Percentiles rank a stretch among this genome's conserved stretches.
These are phyloP conservation scores for Purpureocillium takamizusanense DNA, from an alignment of 2,329 filamentous ascomycete genomes.

Conservation along the genomic window DNA sequence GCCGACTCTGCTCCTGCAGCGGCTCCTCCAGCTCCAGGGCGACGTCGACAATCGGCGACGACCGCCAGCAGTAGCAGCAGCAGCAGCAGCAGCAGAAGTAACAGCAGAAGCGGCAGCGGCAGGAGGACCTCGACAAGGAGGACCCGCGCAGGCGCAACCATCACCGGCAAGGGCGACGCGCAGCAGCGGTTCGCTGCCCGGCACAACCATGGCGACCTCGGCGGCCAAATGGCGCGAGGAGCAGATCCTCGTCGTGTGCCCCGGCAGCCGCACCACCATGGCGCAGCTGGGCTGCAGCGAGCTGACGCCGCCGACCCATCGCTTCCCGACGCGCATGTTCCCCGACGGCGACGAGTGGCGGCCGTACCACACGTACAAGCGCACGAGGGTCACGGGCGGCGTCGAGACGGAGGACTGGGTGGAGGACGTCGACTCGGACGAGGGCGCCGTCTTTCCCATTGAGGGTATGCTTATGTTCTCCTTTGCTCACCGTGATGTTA, in stretches of 20 bases:
- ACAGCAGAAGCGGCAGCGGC: no score
- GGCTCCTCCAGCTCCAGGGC: background rate
- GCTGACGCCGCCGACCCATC: conserved; percentile 80
- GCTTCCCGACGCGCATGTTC: conserved; percentile 92
- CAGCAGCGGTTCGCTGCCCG: conserved; percentile 3
- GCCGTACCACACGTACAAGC: conserved; percentile 69
- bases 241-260: conserved; percentile 62
- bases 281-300: conserved; percentile 86
- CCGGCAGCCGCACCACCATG: conserved; percentile 81
- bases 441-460: conserved; percentile 86
- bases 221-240: conserved; percentile 55
- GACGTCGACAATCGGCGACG: background rate
- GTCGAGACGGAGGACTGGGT: conserved; percentile 62
- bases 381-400: conserved; percentile 42
- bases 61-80: no score
- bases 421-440: conserved; percentile 78
- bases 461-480: conserved; percentile 31
- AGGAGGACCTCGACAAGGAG: no score
- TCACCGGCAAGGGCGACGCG: conserved; percentile 1
- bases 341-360: conserved; percentile 68
- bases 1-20: no score
- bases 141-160: no score
- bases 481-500: background rate
- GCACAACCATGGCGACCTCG: conserved; percentile 41
- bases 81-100: no score